Conservation (phyloP, 2,329 filamentous ascomycete species). For the Nemania sp. region DNA sequence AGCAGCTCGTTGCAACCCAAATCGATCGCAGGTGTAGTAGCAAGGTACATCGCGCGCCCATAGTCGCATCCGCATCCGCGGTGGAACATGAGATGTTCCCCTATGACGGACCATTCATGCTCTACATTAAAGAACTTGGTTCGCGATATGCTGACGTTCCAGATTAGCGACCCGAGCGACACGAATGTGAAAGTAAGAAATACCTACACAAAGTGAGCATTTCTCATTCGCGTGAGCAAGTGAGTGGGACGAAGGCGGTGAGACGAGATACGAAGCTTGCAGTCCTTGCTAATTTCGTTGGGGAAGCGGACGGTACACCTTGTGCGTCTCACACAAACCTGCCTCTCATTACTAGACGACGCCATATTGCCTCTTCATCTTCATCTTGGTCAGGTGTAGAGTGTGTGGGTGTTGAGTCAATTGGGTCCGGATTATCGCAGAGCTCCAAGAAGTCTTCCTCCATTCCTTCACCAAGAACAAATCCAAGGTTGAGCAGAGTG, state of each 20-base stretch:
- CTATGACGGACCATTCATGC: background rate
- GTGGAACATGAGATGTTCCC: background rate
- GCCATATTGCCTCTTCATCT: constrained; percentile 43
- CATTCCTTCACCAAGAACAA: constrained; percentile 41
- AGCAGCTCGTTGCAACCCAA: too few relatives aligned
- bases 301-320: background rate
- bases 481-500: constrained; percentile 42
- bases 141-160: background rate
- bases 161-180: background rate
- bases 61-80: background rate
- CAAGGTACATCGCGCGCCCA: background rate
- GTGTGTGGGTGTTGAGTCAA: constrained; percentile 35
- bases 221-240: background rate
- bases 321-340: constrained; percentile 36
- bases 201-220: constrained; percentile 12
- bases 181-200: background rate
- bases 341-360: constrained; percentile 41
- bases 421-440: constrained; percentile 42
- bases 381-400: constrained; percentile 37
- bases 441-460: constrained; percentile 41
- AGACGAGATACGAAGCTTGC: background rate
- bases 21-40: background rate
- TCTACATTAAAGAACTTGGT: background rate
- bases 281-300: background rate
- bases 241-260: background rate